Evolutionary conservation across 805 yeast genomes (phyloP).

Genomic region (Jamesozyma hellenica): DNA sequence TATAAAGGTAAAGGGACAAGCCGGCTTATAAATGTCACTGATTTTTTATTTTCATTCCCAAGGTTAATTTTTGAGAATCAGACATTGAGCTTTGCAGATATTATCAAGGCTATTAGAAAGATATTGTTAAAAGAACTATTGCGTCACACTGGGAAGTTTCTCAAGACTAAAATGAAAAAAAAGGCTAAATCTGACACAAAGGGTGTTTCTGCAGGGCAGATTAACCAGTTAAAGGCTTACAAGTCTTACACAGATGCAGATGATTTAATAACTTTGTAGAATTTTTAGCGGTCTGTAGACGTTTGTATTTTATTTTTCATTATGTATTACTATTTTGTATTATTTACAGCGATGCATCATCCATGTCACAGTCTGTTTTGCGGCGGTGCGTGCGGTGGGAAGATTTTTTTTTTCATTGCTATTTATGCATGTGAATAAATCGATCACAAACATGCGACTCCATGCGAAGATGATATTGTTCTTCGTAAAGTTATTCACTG

Average conservation of each 20-base stretch:
- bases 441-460: no score
- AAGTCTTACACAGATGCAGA: slow-evolving; percentile 9
- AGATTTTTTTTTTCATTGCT: no score
- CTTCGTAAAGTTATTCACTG: no score
- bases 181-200: slow-evolving; percentile 4
- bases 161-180: slow-evolving; percentile 59
- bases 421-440: no score
- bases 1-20: slow-evolving; percentile 65
- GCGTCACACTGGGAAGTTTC: slow-evolving; percentile 62
- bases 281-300: no score
- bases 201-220: background rate
- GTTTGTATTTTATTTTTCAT: no score
- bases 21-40: slow-evolving; percentile 66
- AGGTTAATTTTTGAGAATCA: slow-evolving; percentile 45
- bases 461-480: no score
- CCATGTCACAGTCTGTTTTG: no score
- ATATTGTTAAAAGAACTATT: slow-evolving; percentile 49
- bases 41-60: slow-evolving; percentile 61
- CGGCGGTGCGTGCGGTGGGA: no score
- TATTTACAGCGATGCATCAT: no score
- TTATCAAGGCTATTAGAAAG: slow-evolving; percentile 51
- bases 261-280: background rate
- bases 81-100: slow-evolving; percentile 65
- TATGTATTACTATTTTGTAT: no score
- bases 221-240: slow-evolving; percentile 10